Conservation (phyloP, 345 rosid genomes). For the Gossypium longicalyx region DNA sequence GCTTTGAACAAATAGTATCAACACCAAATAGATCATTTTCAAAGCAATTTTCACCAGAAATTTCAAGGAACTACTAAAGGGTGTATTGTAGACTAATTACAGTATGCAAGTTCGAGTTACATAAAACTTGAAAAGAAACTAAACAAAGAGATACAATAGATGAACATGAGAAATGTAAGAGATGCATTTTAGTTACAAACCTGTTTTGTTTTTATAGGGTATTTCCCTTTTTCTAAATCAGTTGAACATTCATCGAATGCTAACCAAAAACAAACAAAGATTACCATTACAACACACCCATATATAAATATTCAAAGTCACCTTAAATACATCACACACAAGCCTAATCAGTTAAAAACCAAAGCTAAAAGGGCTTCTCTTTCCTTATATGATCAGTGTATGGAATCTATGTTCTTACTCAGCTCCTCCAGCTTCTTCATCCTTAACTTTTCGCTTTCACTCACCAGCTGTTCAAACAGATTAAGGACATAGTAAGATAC, state of each 20-base stretch:
- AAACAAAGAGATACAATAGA: neutral
- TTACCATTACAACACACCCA: conserved; percentile 15
- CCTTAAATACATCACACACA: conserved; percentile 23
- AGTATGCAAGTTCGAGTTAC: conserved; percentile 11
- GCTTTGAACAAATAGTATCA: neutral
- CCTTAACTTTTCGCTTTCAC: conserved; percentile 79
- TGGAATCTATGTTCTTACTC: conserved; percentile 61
- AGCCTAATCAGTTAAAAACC: conserved; percentile 18
- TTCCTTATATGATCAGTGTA: conserved; percentile 7
- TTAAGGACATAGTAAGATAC: conserved; percentile 1
- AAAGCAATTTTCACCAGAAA: neutral
- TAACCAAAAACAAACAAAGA: conserved; percentile 18
- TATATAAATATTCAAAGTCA: conserved; percentile 15
- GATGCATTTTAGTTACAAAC: conserved; percentile 17
- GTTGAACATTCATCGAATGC: conserved; percentile 10
- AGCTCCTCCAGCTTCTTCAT: conserved; percentile 88
- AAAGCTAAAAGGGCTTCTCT: neutral
- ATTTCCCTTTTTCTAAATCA: conserved; percentile 13
- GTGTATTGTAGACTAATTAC: neutral
- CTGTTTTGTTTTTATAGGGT: conserved; percentile 5
- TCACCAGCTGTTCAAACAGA: conserved; percentile 55
- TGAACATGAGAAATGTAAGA: neutral
- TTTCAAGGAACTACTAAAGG: neutral
- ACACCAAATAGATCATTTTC: neutral
- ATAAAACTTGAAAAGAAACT: neutral